Evolutionary conservation across 306 rosid genomes (phyloP).

Genomic region (Cicer cuneatum): DNA sequence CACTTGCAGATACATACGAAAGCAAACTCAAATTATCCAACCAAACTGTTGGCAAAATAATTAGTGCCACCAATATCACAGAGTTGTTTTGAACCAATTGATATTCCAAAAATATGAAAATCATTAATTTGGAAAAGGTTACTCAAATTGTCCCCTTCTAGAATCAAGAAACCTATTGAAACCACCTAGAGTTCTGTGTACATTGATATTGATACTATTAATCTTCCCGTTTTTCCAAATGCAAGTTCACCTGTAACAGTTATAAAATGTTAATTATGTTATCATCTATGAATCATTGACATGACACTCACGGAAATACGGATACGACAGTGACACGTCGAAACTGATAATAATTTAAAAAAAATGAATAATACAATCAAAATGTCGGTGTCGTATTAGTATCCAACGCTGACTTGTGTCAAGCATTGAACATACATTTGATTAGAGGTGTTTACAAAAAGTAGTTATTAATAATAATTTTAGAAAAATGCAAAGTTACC

Average conservation of each 20-base stretch:
- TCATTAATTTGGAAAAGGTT: slow-evolving; percentile 53
- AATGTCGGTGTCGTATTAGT: too few relatives aligned
- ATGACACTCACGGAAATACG: too few relatives aligned
- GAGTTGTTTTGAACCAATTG: slow-evolving; percentile 51
- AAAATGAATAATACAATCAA: too few relatives aligned
- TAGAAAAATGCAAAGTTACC: too few relatives aligned
- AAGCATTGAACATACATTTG: too few relatives aligned
- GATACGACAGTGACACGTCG: too few relatives aligned
- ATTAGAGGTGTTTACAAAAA: too few relatives aligned
- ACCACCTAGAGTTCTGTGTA: slow-evolving; percentile 80
- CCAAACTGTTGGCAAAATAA: slow-evolving; percentile 81
- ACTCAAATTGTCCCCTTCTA: slow-evolving; percentile 81
- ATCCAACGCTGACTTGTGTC: too few relatives aligned
- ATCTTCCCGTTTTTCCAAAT: slow-evolving; percentile 69
- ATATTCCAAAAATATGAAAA: slow-evolving; percentile 50
- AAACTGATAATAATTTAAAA: too few relatives aligned
- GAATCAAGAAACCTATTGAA: slow-evolving; percentile 74
- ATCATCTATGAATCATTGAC: too few relatives aligned
- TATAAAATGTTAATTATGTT: too few relatives aligned
- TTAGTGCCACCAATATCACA: slow-evolving; percentile 59
- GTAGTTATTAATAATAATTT: too few relatives aligned
- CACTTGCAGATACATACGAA: slow-evolving; percentile 85
- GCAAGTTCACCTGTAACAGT: slow-evolving; percentile 58
- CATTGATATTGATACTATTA: slow-evolving; percentile 59
- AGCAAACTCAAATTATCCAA: slow-evolving; percentile 74